Conservation (phyloP, 225 moss, liverwort and hornwort genomes). For the Bryum argenteum region DNA sequence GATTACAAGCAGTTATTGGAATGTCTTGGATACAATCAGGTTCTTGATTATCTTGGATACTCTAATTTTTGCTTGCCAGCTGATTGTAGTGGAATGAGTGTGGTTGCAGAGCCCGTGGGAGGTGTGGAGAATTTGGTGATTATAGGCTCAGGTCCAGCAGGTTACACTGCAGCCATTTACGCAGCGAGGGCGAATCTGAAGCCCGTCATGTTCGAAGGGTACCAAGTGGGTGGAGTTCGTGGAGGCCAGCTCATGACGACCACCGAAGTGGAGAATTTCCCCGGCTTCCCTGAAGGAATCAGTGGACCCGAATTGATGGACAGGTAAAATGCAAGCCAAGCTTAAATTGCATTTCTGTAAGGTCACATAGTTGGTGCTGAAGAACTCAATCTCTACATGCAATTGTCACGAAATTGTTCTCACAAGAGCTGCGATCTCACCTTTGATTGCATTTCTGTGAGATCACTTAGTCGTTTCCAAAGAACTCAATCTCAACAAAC, state of each 20-base stretch:
- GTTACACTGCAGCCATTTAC: constrained; percentile 87
- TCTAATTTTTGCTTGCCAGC: no score
- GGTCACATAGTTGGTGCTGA: no score
- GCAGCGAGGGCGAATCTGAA: constrained; percentile 86
- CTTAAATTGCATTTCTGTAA: background rate
- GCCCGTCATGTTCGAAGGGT: constrained; percentile 80
- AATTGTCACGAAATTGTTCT: no score
- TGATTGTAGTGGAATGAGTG: no score
- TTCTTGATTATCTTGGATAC: no score
- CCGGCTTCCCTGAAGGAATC: constrained; percentile 83
- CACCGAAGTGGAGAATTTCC: constrained; percentile 85
- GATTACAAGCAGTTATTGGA: no score
- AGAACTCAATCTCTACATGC: no score
- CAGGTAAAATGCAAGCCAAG: constrained; percentile 37
- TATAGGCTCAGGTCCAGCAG: constrained; percentile 84
- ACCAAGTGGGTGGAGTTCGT: constrained; percentile 78
- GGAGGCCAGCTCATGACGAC: constrained; percentile 96
- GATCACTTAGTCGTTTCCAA: no score
- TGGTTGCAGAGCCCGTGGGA: constrained; percentile 63
- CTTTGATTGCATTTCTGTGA: no score
- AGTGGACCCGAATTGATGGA: constrained; percentile 86
- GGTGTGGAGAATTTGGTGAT: constrained; percentile 88
- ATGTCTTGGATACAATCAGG: no score
- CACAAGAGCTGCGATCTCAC: no score
- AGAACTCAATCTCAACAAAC: no score